phyloP scores from a whole-genome alignment of 179 eudicot genomes.

The Beta corolliflora region DNA sequence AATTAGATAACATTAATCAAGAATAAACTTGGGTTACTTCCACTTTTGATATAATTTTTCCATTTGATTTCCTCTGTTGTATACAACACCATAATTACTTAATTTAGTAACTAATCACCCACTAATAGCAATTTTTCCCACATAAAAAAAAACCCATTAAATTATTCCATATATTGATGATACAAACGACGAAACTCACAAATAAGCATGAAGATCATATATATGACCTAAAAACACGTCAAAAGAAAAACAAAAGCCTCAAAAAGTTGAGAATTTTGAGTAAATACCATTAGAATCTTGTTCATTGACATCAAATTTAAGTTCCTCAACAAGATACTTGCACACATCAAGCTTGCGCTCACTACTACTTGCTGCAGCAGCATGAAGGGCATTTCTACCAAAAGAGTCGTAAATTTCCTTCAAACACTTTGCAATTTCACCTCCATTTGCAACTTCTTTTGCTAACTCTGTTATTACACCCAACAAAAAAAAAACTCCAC shows the following conservation, averaged over 20 bases:
- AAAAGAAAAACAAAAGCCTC: not conserved
- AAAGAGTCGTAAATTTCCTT: not conserved
- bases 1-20: no score
- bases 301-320: conserved; percentile 13
- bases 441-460: conserved; percentile 17
- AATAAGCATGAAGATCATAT: no score
- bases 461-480: conserved; percentile 11
- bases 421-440: not conserved
- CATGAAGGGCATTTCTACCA: conserved; percentile 12
- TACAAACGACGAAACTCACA: no score
- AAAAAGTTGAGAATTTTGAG: not conserved
- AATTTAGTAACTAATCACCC: no score
- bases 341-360: conserved; percentile 13
- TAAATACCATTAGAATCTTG: conserved; percentile 12
- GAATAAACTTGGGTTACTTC: no score
- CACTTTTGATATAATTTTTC: no score
- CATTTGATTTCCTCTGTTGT: no score
- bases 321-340: conserved; percentile 14
- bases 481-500: not conserved
- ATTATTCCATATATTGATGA: no score
- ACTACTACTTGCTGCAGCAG: not conserved
- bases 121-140: no score
- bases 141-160: no score
- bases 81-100: no score
- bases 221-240: no score